phyloP scores from a whole-genome alignment of 2,329 filamentous ascomycete species.

The Iodosphaeria phyllophila region DNA sequence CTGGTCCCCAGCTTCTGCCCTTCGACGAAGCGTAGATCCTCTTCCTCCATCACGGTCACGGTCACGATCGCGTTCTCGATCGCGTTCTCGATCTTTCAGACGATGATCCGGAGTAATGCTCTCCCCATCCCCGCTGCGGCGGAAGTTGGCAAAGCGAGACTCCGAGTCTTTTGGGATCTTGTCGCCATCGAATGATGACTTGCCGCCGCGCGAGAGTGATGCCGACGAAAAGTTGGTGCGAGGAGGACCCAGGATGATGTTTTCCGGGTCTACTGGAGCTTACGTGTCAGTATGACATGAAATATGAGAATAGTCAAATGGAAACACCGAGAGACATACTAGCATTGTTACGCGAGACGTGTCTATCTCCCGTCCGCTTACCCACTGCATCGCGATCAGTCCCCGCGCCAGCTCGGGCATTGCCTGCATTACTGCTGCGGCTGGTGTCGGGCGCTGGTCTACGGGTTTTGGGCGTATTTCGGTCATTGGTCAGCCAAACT shows the following conservation, averaged over 20 bases:
- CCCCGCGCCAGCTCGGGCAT: slow-evolving; percentile 25
- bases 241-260: slow-evolving; percentile 71
- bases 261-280: slow-evolving; percentile 42
- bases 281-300: slow-evolving; percentile 10
- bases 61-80: slow-evolving; percentile 17
- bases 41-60: slow-evolving; percentile 26
- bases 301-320: slow-evolving; percentile 2
- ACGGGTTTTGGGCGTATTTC: slow-evolving; percentile 22
- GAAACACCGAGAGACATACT: slow-evolving; percentile 25
- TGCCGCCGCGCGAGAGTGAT: slow-evolving; percentile 33
- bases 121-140: slow-evolving; percentile 32
- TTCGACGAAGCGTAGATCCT: slow-evolving; percentile 29
- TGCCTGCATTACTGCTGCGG: slow-evolving; percentile 19
- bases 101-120: no score
- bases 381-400: slow-evolving; percentile 27
- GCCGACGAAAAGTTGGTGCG: slow-evolving; percentile 68
- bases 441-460: slow-evolving; percentile 19
- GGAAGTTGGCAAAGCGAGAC: slow-evolving; percentile 40
- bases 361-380: slow-evolving; percentile 33
- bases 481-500: slow-evolving; percentile 2
- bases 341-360: slow-evolving; percentile 33
- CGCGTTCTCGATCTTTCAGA: slow-evolving; percentile 7
- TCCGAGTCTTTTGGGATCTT: slow-evolving; percentile 31
- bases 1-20: slow-evolving; percentile 34
- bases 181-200: slow-evolving; percentile 30